Percentiles rank a stretch among this genome's conserved stretches.
Conservation (phyloP, 106 monocot genomes). For the Gastrodia elata region DNA sequence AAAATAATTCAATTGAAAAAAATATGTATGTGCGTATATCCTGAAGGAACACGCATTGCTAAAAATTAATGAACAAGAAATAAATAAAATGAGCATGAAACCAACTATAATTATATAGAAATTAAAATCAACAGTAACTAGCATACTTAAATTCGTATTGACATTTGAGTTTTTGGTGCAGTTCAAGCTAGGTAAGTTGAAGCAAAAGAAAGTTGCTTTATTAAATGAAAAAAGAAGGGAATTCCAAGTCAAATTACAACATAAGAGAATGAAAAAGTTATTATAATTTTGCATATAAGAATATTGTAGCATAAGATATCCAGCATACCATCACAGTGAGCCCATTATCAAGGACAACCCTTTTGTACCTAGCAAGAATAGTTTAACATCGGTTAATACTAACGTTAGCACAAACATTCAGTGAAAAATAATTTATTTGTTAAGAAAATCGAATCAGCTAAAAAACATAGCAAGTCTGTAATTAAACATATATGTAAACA, state of each 20-base stretch:
- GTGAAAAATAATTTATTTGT: not conserved
- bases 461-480: not conserved
- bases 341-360: constrained; percentile 70
- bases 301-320: not conserved
- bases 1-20: too few relatives aligned
- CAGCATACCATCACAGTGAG: constrained; percentile 61
- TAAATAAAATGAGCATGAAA: too few relatives aligned
- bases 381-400: not conserved
- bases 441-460: not conserved
- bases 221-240: not conserved
- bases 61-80: too few relatives aligned
- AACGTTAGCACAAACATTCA: not conserved
- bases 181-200: not conserved
- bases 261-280: not conserved
- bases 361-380: constrained; percentile 51
- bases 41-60: too few relatives aligned
- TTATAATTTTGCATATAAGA: not conserved
- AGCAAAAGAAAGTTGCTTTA: not conserved
- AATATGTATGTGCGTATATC: too few relatives aligned
- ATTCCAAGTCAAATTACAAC: not conserved
- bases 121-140: too few relatives aligned
- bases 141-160: too few relatives aligned
- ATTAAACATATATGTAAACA: constrained; percentile 1
- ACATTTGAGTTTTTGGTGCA: not conserved
- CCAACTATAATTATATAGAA: too few relatives aligned